Evolutionary conservation across 2,329 filamentous ascomycete species (phyloP).

Genomic region (Claviceps purpurea): DNA sequence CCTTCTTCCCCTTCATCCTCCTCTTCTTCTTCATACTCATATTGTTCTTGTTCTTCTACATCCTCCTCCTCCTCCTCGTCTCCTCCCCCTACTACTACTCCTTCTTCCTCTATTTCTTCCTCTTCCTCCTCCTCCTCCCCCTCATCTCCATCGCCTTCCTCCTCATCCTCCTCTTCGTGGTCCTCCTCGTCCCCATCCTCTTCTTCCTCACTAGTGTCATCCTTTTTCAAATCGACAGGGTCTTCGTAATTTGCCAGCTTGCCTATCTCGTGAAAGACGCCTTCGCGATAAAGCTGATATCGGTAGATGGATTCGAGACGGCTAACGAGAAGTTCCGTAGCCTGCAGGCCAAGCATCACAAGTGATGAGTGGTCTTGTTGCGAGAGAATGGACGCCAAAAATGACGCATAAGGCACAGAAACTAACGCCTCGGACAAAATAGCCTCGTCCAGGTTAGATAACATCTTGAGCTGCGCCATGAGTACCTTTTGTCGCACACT

Average conservation of each 20-base stretch:
- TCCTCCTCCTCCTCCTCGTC: constrained; percentile 8
- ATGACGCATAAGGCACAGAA: constrained; percentile 87
- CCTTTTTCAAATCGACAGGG: constrained; percentile 1
- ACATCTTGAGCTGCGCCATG: constrained; percentile 92
- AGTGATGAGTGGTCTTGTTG: constrained; percentile 86
- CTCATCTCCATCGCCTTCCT: constrained; percentile 2
- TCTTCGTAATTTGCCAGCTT: constrained; percentile 52
- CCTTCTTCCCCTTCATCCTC: background rate
- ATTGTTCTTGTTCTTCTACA: constrained; percentile 11
- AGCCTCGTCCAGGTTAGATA: constrained; percentile 78
- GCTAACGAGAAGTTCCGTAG: constrained; percentile 74
- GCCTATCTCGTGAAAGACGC: constrained; percentile 81
- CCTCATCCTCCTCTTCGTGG: constrained; percentile 12
- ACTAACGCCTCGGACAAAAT: constrained; percentile 78
- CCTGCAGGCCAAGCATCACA: constrained; percentile 77
- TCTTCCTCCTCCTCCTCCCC: constrained; percentile 7
- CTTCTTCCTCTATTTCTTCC: constrained; percentile 9
- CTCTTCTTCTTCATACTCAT: constrained; percentile 11
- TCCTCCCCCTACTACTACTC: constrained; percentile 11
- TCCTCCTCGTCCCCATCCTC: constrained; percentile 8
- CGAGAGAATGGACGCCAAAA: constrained; percentile 85
- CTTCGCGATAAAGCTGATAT: constrained; percentile 94
- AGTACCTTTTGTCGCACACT: constrained; percentile 91
- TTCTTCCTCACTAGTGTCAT: constrained; percentile 8
- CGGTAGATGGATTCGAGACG: constrained; percentile 80